These are phyloP conservation scores for Plasmodium adleri DNA, from an alignment of 169 alveolate genomes.

Conservation along the genomic window DNA sequence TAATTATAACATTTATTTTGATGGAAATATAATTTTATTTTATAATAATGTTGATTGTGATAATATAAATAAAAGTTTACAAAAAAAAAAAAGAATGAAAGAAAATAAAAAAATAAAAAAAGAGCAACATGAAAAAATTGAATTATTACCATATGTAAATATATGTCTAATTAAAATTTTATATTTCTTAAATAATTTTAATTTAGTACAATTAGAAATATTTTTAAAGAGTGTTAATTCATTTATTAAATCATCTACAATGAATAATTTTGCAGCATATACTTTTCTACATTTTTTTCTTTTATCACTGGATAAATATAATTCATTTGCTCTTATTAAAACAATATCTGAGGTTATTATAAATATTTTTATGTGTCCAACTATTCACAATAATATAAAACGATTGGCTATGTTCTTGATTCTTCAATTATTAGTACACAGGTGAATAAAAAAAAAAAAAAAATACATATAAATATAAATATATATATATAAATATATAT, in stretches of 20 bases:
- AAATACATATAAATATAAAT: neutral
- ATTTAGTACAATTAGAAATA: constrained; percentile 57
- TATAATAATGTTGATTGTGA: constrained; percentile 1
- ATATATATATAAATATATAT: neutral
- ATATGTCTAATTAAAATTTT: constrained; percentile 72
- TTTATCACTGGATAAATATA: constrained; percentile 17
- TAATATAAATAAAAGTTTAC: neutral
- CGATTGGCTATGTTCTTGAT: constrained; percentile 42
- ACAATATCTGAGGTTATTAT: constrained; percentile 58
- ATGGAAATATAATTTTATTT: constrained; percentile 30
- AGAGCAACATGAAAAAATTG: constrained; percentile 46
- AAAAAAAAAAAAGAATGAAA: constrained; percentile 18
- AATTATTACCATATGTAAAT: constrained; percentile 62
- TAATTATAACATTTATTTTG: constrained; percentile 59
- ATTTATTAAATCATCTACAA: constrained; percentile 43
- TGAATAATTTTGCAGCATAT: constrained; percentile 71
- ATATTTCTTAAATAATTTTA: constrained; percentile 67
- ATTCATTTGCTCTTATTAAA: constrained; percentile 37
- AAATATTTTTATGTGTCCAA: constrained; percentile 53
- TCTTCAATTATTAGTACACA: constrained; percentile 39
- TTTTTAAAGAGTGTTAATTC: constrained; percentile 72
- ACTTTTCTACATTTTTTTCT: constrained; percentile 49
- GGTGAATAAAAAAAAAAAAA: constrained; percentile 1
- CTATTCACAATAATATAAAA: constrained; percentile 36
- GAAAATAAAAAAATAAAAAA: constrained; percentile 57